Conservation (phyloP, 2,329 filamentous ascomycete species). For the Microsporum audouinii region DNA sequence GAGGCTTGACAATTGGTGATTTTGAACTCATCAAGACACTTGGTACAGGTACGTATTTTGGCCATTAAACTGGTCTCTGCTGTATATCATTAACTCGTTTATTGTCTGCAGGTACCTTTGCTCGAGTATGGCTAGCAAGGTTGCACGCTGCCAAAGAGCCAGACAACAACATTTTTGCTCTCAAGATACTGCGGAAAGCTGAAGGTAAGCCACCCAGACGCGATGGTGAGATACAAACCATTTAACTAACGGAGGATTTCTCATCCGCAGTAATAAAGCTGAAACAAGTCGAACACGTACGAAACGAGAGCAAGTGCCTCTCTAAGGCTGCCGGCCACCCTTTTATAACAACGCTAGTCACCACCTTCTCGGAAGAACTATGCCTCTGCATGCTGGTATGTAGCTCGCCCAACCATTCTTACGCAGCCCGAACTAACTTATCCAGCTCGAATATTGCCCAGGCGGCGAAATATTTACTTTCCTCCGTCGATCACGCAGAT, state of each 20-base stretch:
- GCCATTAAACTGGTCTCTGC: not conserved
- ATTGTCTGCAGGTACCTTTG: conserved; percentile 36
- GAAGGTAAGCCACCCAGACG: conserved; percentile 29
- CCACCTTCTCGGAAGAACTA: conserved; percentile 53
- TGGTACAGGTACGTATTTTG: conserved; percentile 33
- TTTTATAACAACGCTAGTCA: conserved; percentile 54
- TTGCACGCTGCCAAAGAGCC: conserved; percentile 29
- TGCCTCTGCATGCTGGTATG: conserved; percentile 44
- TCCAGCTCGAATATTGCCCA: conserved; percentile 53
- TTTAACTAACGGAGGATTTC: conserved; percentile 10
- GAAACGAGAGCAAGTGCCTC: conserved; percentile 54
- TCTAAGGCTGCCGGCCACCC: conserved; percentile 52
- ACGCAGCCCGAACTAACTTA: not conserved
- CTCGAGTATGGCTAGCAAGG: conserved; percentile 40
- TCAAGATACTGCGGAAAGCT: conserved; percentile 41
- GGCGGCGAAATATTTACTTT: conserved; percentile 58
- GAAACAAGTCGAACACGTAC: conserved; percentile 58
- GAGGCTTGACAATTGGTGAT: conserved; percentile 31
- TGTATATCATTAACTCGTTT: not conserved
- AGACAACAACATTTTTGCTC: conserved; percentile 34
- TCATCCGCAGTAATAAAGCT: conserved; percentile 41
- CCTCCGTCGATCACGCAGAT: conserved; percentile 49
- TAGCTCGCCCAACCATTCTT: not conserved
- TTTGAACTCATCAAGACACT: conserved; percentile 40
- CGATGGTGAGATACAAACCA: not conserved